Base-by-base conservation (phyloP, 768 basidiomycete species). In the Pleurotus ostreatus region DNA sequence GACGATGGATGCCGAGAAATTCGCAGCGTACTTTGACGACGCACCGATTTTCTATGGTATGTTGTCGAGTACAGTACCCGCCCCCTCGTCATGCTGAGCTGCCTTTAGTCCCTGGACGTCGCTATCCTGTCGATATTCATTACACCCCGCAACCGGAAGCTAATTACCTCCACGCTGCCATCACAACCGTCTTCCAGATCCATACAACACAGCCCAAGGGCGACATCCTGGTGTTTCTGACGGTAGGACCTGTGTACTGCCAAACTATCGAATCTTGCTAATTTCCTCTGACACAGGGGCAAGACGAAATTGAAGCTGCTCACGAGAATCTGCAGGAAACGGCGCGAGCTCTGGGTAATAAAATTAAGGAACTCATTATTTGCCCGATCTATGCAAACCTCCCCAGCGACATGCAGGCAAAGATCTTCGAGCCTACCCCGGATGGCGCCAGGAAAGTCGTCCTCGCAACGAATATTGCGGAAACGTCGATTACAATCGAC, bases 141-240 rank as follows among this genome's bases (percentile, higher is more conserved):
- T 99, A 98, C 71, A 99, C 97, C 8, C 95, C 96, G 18, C 97
- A 98, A 69, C 97, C 97, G 6, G 97, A 99, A 76, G 97, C 97
- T 44, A 98, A 98, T 69, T 99, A 98, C 66, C 85, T 98, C 20
- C 95, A 98, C 66, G 97, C 97, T 16, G 92, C 97, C 40, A 96
- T 99, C 68, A 99, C 97, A 1, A 99, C 97, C 8, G 86, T 98
- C 25, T 97, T 99, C 74, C 97, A 99, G 70, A 98, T 98, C 39
- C 97, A 99, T 69, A 98, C 95, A 2, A 98, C 97, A 1, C 97
- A 98, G 61, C 94, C 95, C 1, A 92, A 92, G 66, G 97, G 97
- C 16, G 97, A 99, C 66, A 94, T 99, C 61, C 80, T 99, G 20
- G 94, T 99, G 5, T 99, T 99, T 77, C 78, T 99, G 55, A 99